Base-by-base conservation (phyloP, 371 early-diverging fungal genomes). In the Scutellospora calospora region DNA sequence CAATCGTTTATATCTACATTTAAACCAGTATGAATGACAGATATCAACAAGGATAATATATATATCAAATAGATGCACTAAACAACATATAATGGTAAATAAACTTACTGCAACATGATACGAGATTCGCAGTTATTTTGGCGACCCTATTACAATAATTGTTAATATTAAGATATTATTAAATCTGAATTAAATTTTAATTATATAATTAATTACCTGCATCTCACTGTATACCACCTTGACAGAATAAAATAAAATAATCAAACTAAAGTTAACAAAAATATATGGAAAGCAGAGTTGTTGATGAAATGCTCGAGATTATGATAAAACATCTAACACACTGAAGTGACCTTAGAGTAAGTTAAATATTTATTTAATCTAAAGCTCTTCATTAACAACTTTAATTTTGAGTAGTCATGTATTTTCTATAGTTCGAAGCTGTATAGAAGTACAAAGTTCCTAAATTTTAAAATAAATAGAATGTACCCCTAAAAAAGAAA, bases 1-100 rank as follows among this genome's bases (percentile, higher is more conserved):
- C 63, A 89, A 82, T 75, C 90, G 86, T 59, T 89, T 87, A 85
- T 91, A 87, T 33, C 89, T 83, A 72, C 76, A 74, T 11, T 8
- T 45, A 45, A 45, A 11, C 11, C 45, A 45, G 8, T 45, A 45
- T 45, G 9, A 45, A n/a, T n/a, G 45, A 45, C 6, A 38, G 9
- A 45, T 45, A 9, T n/a, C n/a, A n/a, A n/a, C n/a, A n/a, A n/a
- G n/a, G n/a, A n/a, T n/a, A 9, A 9, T 11, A 0, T 45, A 45
- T 45, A 45, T 45, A 45, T 69, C 60, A 66, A 41, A 14, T 20
- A 33, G 18, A 11, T 45, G 45, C 12, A 45, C 5, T 45, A 45
- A 11, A 45, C 45, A 45, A 45, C 11, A 45, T 38, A 11, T 12
- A 9, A 45, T 45, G 9, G 12, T 35, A 38, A 25, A 9, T 52